Percentiles rank a stretch among this genome's conserved stretches.
These are phyloP conservation scores for Acorus gramineus DNA, from an alignment of 106 monocot genomes.

Conservation along the genomic window DNA sequence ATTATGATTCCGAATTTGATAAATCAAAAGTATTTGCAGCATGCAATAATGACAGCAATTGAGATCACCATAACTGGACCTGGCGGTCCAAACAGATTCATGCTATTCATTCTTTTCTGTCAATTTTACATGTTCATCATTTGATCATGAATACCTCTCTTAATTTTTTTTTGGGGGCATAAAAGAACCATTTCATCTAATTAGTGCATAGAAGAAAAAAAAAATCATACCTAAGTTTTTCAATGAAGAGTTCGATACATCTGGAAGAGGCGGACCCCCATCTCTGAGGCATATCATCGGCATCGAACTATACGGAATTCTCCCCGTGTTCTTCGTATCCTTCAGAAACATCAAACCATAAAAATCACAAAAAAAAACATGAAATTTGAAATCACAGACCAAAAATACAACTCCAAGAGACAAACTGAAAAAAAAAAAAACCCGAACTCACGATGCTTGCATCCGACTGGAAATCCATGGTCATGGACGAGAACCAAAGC, in stretches of 20 bases:
- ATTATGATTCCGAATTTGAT: no score
- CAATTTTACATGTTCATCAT: no score
- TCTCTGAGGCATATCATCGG: conserved; percentile 66
- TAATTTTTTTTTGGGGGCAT: no score
- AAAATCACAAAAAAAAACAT: no score
- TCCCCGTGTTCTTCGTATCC: conserved; percentile 32
- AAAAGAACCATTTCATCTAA: no score
- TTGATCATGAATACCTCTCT: no score
- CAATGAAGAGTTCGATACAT: conserved; percentile 59
- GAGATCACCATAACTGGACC: no score
- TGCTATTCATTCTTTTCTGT: no score
- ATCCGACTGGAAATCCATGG: conserved; percentile 25
- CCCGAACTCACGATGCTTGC: conserved; percentile 36
- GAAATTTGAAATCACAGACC: no score
- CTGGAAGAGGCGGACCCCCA: conserved; percentile 75
- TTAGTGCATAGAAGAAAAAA: background rate
- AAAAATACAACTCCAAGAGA: background rate
- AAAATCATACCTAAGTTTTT: conserved; percentile 44
- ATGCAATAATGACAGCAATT: no score
- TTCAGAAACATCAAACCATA: conserved; percentile 5
- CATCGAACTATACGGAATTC: conserved; percentile 29
- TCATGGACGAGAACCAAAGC: conserved; percentile 41
- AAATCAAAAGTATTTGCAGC: no score
- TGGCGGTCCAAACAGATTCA: no score
- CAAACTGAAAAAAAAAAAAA: background rate